Conservation (phyloP, 192 early-diverging fungal species). For the Linnemannia elongata region DNA sequence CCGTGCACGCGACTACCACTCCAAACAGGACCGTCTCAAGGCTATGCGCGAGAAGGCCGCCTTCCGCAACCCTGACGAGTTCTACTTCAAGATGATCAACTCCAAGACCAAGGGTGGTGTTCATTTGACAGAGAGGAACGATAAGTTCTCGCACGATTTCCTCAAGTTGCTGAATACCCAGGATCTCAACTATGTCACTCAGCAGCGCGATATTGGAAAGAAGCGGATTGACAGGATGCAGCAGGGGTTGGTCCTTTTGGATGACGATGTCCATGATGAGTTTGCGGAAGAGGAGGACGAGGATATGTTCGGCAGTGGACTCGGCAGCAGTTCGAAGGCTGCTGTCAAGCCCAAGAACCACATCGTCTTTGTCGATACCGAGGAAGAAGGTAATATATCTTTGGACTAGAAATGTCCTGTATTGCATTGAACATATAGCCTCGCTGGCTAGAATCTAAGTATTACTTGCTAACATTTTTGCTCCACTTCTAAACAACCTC, state of each 20-base stretch:
- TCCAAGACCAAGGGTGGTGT: slow-evolving; percentile 87
- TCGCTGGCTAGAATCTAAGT: no score
- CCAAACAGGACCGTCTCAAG: slow-evolving; percentile 89
- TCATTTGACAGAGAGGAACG: slow-evolving; percentile 80
- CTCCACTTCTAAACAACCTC: background rate
- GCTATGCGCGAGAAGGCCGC: slow-evolving; percentile 89
- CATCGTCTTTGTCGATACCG: slow-evolving; percentile 83
- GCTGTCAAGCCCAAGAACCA: slow-evolving; percentile 68
- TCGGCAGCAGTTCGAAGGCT: slow-evolving; percentile 25
- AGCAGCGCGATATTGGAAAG: slow-evolving; percentile 82
- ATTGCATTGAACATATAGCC: no score
- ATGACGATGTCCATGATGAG: slow-evolving; percentile 48
- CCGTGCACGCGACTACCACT: slow-evolving; percentile 91
- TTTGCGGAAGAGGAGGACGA: slow-evolving; percentile 57
- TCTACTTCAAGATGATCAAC: slow-evolving; percentile 98
- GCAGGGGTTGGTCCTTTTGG: slow-evolving; percentile 77
- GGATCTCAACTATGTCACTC: slow-evolving; percentile 89
- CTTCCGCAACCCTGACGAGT: slow-evolving; percentile 95
- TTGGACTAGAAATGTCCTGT: background rate
- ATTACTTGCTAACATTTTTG: background rate
- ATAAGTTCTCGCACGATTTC: slow-evolving; percentile 82
- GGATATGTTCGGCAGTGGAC: slow-evolving; percentile 30
- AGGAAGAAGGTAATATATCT: slow-evolving; percentile 64
- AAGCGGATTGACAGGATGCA: slow-evolving; percentile 86
- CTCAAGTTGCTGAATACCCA: slow-evolving; percentile 92